phyloP scores from a whole-genome alignment of 2,329 filamentous ascomycete species.

The Scortechinia acanthostroma region DNA sequence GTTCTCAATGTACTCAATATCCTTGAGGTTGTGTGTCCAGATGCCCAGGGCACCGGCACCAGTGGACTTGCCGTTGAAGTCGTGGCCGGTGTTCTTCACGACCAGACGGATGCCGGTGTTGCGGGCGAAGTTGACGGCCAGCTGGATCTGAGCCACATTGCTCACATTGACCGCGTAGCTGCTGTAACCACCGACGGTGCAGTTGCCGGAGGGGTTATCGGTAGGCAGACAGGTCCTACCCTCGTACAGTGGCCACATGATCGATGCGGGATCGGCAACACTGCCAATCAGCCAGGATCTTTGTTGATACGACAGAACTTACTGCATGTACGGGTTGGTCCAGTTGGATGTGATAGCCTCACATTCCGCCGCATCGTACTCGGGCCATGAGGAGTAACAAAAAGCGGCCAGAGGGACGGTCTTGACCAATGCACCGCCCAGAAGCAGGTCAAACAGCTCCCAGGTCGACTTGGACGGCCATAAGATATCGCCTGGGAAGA shows the following conservation, averaged over 20 bases:
- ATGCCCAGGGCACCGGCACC: conserved; percentile 27
- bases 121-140: conserved; percentile 35
- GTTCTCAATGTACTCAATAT: conserved; percentile 13
- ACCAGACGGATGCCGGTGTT: conserved; percentile 38
- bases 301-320: neutral
- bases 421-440: conserved; percentile 6
- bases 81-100: conserved; percentile 43
- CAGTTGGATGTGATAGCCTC: neutral
- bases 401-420: neutral
- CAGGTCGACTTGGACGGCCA: conserved; percentile 13
- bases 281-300: conserved; percentile 11
- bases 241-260: conserved; percentile 29
- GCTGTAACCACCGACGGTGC: conserved; percentile 30
- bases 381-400: neutral
- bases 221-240: conserved; percentile 24
- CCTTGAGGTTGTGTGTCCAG: conserved; percentile 23
- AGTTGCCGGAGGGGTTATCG: conserved; percentile 12
- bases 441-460: conserved; percentile 11
- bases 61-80: conserved; percentile 30
- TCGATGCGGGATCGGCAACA: conserved; percentile 25
- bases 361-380: neutral
- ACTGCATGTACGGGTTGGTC: neutral
- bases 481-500: conserved; percentile 10
- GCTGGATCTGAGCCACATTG: conserved; percentile 33
- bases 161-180: conserved; percentile 29